Conservation (phyloP, 768 basidiomycete genomes). For the Mycena alexandri region DNA sequence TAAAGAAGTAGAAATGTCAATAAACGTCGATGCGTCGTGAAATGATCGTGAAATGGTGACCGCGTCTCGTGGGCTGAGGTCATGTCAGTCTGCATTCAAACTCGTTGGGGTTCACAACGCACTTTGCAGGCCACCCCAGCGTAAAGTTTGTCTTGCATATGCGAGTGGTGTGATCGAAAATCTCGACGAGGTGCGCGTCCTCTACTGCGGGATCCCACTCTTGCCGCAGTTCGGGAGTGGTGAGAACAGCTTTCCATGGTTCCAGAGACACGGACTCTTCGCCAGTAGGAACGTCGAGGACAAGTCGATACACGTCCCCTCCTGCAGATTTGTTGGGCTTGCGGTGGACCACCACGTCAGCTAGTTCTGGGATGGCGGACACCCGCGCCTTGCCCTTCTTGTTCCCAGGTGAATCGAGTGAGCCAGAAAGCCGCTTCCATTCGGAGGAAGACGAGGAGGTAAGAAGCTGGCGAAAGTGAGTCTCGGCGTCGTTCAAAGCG, state of each 20-base stretch:
- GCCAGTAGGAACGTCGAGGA: conserved; percentile 80
- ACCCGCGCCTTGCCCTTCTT: conserved; percentile 75
- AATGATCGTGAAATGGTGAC: conserved; percentile 93
- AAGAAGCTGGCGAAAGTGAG: conserved; percentile 82
- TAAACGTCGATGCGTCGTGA: conserved; percentile 82
- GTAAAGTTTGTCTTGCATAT: conserved; percentile 93
- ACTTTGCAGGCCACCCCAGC: conserved; percentile 98
- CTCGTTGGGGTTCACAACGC: conserved; percentile 49
- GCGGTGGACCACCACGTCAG: conserved; percentile 85
- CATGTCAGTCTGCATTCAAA: conserved; percentile 30
- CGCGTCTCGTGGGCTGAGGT: conserved; percentile 86
- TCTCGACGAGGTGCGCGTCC: conserved; percentile 82
- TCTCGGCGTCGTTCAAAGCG: conserved; percentile 80
- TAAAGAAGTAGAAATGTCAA: conserved; percentile 94
- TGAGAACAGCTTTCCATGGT: conserved; percentile 83
- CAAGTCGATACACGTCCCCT: conserved; percentile 83
- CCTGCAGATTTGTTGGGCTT: conserved; percentile 75
- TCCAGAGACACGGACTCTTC: conserved; percentile 77
- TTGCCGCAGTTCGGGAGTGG: conserved; percentile 88
- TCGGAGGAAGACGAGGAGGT: conserved; percentile 75
- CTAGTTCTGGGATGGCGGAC: conserved; percentile 67
- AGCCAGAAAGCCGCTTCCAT: conserved; percentile 84
- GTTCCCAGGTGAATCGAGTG: conserved; percentile 51
- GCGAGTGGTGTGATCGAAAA: conserved; percentile 87
- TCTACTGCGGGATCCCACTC: conserved; percentile 97